phyloP scores from a whole-genome alignment of 2,329 filamentous ascomycete genomes.

The Macrophomina tecta region DNA sequence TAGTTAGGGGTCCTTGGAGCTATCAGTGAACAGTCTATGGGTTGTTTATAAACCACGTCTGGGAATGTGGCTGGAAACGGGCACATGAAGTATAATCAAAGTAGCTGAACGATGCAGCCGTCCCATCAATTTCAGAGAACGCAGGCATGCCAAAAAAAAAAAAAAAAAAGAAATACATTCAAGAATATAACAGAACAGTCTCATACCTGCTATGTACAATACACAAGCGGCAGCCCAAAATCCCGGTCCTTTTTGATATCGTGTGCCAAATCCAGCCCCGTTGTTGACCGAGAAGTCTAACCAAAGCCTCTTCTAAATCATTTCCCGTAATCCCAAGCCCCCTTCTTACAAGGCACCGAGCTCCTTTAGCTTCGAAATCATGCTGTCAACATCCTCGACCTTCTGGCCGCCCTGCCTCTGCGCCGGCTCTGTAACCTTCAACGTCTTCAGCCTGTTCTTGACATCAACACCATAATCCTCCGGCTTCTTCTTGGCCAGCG shows the following conservation, averaged over 20 bases:
- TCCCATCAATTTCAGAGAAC: neutral
- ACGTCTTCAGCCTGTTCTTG: conserved; percentile 78
- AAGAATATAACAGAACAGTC: neutral
- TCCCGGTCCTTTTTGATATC: neutral
- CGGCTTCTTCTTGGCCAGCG: conserved; percentile 87
- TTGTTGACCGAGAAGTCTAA: neutral
- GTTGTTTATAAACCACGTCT: too few relatives aligned
- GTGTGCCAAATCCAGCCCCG: neutral
- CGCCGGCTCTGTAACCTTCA: conserved; percentile 90
- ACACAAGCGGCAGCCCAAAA: neutral
- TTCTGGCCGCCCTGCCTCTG: conserved; percentile 91
- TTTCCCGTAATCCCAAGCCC: neutral
- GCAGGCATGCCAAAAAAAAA: neutral
- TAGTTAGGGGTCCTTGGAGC: too few relatives aligned
- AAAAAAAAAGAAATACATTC: neutral
- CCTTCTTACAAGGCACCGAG: conserved; percentile 78
- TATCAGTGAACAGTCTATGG: too few relatives aligned
- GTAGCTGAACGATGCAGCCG: neutral
- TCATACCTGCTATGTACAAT: neutral
- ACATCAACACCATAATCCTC: conserved; percentile 76
- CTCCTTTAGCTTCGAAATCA: conserved; percentile 94
- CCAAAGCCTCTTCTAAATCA: neutral
- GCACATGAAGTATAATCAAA: neutral
- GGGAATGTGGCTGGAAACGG: too few relatives aligned
- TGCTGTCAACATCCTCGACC: conserved; percentile 95